phyloP scores from a whole-genome alignment of 352 stramenopile species.

The Pythium myriotylum region DNA sequence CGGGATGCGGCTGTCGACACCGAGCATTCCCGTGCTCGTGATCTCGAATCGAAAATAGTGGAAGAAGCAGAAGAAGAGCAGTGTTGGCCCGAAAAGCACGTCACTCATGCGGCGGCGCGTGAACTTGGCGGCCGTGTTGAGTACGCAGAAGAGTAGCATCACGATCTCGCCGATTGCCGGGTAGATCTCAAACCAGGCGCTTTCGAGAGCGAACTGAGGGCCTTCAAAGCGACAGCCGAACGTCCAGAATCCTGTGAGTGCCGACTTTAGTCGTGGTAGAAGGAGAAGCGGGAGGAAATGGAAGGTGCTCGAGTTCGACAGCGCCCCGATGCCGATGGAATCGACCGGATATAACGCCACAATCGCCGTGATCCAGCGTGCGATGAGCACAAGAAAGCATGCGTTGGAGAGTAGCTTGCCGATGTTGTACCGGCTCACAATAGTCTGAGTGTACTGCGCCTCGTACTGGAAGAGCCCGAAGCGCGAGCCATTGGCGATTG shows the following conservation, averaged over 20 bases:
- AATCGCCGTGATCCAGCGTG: slow-evolving; percentile 28
- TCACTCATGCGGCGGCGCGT: slow-evolving; percentile 32
- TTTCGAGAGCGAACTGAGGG: slow-evolving; percentile 24
- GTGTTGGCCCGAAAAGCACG: slow-evolving; percentile 33
- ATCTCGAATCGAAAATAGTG: slow-evolving; percentile 31
- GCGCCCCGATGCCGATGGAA: slow-evolving; percentile 17
- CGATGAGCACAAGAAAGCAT: slow-evolving; percentile 27
- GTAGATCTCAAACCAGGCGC: slow-evolving; percentile 43
- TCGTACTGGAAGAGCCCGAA: slow-evolving; percentile 32
- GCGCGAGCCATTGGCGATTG: slow-evolving; percentile 23
- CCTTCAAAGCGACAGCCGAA: slow-evolving; percentile 37
- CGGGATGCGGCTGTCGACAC: slow-evolving; percentile 27
- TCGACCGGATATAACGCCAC: slow-evolving; percentile 4
- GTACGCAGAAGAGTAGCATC: slow-evolving; percentile 31
- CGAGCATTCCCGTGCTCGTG: slow-evolving; percentile 13
- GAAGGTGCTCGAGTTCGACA: slow-evolving; percentile 20
- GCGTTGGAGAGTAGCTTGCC: slow-evolving; percentile 32
- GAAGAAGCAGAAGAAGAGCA: slow-evolving; percentile 27
- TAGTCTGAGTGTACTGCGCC: neutral
- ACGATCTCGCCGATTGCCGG: slow-evolving; percentile 27
- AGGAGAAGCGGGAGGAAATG: slow-evolving; percentile 16
- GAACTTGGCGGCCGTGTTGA: slow-evolving; percentile 33
- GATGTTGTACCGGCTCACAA: slow-evolving; percentile 29
- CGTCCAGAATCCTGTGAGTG: slow-evolving; percentile 24
- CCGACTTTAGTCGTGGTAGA: slow-evolving; percentile 22